Conservation (phyloP, 306 rosid species). For the Vigna unguiculata region DNA sequence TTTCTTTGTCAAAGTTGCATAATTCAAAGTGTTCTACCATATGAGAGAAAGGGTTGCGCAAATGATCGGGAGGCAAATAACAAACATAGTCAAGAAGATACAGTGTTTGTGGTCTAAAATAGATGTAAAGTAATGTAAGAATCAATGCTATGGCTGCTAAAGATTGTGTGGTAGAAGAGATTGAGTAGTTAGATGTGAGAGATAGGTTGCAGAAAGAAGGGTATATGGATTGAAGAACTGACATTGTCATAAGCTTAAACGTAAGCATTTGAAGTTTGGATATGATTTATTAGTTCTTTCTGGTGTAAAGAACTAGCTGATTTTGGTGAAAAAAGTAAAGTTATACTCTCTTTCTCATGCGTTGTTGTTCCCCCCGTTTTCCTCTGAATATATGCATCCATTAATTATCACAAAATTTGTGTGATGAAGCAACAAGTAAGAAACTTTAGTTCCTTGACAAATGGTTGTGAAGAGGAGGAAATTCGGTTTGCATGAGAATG, state of each 20-base stretch:
- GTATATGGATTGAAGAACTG: conserved; percentile 33
- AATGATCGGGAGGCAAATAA: conserved; percentile 60
- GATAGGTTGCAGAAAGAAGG: conserved; percentile 15
- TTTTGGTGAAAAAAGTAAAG: conserved; percentile 29
- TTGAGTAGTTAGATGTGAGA: conserved; percentile 34
- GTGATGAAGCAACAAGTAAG: conserved; percentile 29
- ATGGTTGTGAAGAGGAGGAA: no score
- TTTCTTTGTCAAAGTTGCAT: conserved; percentile 38
- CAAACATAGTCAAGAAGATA: conserved; percentile 73
- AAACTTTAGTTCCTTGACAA: no score
- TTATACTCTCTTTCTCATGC: conserved; percentile 39
- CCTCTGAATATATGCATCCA: conserved; percentile 12
- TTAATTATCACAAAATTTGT: conserved; percentile 49
- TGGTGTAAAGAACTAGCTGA: conserved; percentile 26
- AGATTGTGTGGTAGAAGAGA: conserved; percentile 43
- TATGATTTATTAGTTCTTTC: conserved; percentile 35
- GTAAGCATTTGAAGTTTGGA: conserved; percentile 24
- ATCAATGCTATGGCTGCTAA: conserved; percentile 46
- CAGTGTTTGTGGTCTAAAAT: conserved; percentile 42
- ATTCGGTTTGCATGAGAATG: no score
- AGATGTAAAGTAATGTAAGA: conserved; percentile 45
- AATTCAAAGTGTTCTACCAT: conserved; percentile 53
- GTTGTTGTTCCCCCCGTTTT: conserved; percentile 4
- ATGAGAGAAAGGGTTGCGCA: conserved; percentile 48
- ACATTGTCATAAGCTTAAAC: conserved; percentile 46